phyloP scores from a whole-genome alignment of 2,329 filamentous ascomycete genomes.

The Drechslerella coelobrocha region DNA sequence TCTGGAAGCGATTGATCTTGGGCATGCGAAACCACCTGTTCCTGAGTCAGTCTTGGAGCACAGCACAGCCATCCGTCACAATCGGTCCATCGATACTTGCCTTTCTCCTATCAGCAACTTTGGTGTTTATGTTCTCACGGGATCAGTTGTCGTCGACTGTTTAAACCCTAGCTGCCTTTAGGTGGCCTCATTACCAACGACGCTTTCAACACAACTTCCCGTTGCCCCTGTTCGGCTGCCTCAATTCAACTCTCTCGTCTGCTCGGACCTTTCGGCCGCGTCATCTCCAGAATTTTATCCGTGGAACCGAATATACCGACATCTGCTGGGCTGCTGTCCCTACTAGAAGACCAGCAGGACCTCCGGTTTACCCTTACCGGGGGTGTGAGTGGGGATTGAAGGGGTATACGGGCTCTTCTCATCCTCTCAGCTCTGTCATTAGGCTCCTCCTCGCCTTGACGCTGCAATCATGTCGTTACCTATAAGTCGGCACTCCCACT shows the following conservation, averaged over 20 bases:
- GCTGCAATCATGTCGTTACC: constrained; percentile 38
- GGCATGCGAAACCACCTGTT: background rate
- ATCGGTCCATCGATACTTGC: background rate
- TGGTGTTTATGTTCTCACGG: background rate
- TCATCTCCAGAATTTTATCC: constrained; percentile 14
- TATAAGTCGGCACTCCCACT: constrained; percentile 41
- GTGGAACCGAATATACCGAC: background rate
- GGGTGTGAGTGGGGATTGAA: constrained; percentile 29
- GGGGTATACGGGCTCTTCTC: constrained; percentile 22
- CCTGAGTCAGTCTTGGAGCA: constrained; percentile 1
- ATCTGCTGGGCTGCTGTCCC: background rate
- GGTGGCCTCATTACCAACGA: constrained; percentile 26
- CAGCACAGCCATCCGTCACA: background rate
- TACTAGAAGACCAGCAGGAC: constrained; percentile 2
- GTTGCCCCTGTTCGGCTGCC: constrained; percentile 16
- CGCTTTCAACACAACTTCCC: constrained; percentile 27
- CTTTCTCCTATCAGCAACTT: background rate
- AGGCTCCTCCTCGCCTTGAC: constrained; percentile 7
- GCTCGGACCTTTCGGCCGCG: constrained; percentile 9
- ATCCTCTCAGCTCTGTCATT: constrained; percentile 8
- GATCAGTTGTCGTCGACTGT: background rate
- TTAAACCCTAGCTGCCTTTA: background rate
- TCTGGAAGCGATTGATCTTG: constrained; percentile 9
- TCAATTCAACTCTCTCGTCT: constrained; percentile 22
- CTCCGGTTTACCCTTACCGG: constrained; percentile 14